A percentile compares a stretch with the other conserved stretches of the same genome.
These are phyloP conservation scores for Mrakia hoshinonis DNA, from an alignment of 768 basidiomycete species.

Conservation along the genomic window DNA sequence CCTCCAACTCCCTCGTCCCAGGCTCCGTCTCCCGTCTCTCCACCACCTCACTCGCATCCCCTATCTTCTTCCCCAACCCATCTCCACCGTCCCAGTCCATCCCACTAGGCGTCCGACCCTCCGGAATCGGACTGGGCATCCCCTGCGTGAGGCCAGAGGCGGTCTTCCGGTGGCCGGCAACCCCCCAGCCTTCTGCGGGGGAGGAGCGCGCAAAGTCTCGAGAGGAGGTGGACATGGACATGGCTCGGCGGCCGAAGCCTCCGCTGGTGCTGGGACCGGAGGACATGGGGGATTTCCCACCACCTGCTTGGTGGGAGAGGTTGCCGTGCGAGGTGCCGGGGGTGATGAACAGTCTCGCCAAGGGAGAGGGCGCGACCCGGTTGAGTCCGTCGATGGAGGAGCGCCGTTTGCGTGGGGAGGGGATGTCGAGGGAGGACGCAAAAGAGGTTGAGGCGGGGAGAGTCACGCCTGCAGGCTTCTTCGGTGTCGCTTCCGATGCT, in stretches of 20 bases:
- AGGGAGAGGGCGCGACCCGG: conserved; percentile 17
- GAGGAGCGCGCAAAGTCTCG: background rate
- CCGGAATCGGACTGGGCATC: conserved; percentile 7
- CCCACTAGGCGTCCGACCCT: background rate
- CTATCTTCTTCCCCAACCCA: background rate
- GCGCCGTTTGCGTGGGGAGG: conserved; percentile 16
- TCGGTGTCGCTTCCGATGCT: background rate
- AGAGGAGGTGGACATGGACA: conserved; percentile 10
- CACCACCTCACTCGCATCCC: conserved; percentile 5
- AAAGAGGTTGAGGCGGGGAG: conserved; percentile 10
- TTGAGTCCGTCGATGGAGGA: conserved; percentile 20
- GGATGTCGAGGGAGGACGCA: conserved; percentile 10
- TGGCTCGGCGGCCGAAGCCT: conserved; percentile 7
- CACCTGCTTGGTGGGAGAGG: background rate
- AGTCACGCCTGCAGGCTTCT: background rate
- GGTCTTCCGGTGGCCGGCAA: background rate
- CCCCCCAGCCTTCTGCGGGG: background rate
- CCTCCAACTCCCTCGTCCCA: background rate
- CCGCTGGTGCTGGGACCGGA: background rate
- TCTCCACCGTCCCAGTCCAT: background rate
- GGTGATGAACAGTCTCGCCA: conserved; percentile 24
- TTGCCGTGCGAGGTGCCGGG: background rate
- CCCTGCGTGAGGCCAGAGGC: background rate
- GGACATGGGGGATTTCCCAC: background rate
- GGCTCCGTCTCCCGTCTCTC: background rate